Evolutionary conservation across 345 rosid species (phyloP).

Genomic region (Salix dunnii): DNA sequence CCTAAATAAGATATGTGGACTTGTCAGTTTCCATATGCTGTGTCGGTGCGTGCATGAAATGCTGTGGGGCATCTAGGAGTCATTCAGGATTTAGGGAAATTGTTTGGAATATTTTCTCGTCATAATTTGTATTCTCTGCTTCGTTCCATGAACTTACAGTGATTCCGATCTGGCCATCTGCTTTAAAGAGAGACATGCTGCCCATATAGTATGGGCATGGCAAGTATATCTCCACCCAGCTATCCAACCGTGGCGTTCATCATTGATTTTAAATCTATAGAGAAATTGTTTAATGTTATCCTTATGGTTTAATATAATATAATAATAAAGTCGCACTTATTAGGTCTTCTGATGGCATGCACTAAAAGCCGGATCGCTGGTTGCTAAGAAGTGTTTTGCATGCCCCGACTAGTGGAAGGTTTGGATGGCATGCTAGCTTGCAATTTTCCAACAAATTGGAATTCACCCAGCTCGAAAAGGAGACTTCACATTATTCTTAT

Average conservation of each 20-base stretch:
- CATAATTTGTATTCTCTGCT: neutral
- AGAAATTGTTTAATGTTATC: neutral
- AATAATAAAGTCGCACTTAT: too few relatives aligned
- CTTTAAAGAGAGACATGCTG: neutral
- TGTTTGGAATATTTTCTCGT: neutral
- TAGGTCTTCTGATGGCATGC: neutral
- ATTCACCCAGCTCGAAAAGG: neutral
- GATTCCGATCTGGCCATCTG: neutral
- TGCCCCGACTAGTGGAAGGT: neutral
- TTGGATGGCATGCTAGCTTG: too few relatives aligned
- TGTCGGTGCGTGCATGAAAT: too few relatives aligned
- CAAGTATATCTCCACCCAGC: neutral
- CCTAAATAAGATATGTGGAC: too few relatives aligned
- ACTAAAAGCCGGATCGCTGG: neutral
- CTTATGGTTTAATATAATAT: too few relatives aligned
- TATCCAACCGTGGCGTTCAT: neutral
- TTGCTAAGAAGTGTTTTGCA: neutral
- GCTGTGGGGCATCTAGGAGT: too few relatives aligned
- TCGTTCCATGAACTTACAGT: neutral
- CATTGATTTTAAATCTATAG: neutral
- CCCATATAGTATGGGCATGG: neutral
- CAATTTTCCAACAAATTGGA: too few relatives aligned
- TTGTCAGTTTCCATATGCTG: too few relatives aligned
- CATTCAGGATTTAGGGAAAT: neutral
- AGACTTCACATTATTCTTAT: neutral